Conservation (phyloP, 306 rosid genomes). For the Citrullus colocynthis region DNA sequence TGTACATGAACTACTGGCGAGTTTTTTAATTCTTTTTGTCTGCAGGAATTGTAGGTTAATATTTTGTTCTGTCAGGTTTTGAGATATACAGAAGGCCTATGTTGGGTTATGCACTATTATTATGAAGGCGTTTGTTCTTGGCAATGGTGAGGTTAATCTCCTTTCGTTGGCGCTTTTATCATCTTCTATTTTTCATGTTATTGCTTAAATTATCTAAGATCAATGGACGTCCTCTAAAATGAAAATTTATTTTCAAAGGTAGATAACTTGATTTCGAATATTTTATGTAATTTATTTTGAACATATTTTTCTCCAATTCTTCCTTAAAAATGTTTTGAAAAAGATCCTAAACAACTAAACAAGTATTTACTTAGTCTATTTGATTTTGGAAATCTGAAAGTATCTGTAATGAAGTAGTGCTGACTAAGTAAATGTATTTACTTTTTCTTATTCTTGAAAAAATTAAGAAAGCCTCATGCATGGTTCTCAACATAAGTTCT, state of each 20-base stretch:
- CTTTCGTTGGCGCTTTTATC: background rate
- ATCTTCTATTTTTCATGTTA: background rate
- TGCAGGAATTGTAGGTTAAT: conserved; percentile 8
- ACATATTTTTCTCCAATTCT: background rate
- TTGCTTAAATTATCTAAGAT: background rate
- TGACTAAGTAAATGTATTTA: too few relatives aligned
- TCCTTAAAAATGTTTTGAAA: background rate
- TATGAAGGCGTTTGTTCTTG: conserved; percentile 98
- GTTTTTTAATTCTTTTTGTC: conserved; percentile 2
- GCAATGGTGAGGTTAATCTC: conserved; percentile 65
- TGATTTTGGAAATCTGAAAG: background rate
- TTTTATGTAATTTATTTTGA: background rate
- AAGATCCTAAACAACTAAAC: background rate
- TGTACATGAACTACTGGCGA: conserved; percentile 1
- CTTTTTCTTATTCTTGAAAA: too few relatives aligned
- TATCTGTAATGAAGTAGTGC: too few relatives aligned
- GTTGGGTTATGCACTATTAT: conserved; percentile 98
- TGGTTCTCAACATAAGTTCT: background rate
- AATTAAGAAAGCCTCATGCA: background rate
- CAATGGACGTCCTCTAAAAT: background rate
- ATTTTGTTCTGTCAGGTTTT: conserved; percentile 45
- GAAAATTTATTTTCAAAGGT: background rate
- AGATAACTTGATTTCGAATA: background rate
- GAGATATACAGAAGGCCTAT: conserved; percentile 89
- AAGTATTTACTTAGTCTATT: background rate